Base-by-base conservation (phyloP, 345 rosid genomes). In the Moringa oleifera region DNA sequence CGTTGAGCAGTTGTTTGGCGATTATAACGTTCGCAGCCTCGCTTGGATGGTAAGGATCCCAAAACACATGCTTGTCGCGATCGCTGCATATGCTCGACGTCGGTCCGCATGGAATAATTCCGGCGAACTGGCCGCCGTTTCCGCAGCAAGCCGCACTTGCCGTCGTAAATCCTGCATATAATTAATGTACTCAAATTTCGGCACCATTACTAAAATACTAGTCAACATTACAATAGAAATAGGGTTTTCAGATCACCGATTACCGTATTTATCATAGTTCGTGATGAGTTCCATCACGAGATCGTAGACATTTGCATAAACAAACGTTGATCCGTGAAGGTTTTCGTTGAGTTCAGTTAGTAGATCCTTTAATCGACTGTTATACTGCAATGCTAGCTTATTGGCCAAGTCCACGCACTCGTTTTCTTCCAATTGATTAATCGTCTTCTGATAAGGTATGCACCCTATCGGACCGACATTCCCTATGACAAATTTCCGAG, bases 401-500 rank as follows among this genome's bases (percentile, higher is more conserved):
- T 93, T 87, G 17, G 98, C 72, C 68, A 89, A 78, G 13, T 74
- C 96, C 53, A 93, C 95, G 20, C 95, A 93, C 66, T 89, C 79
- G 7, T 76, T 83, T 23, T 83, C 80, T 0, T 67, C 73, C 55
- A 89, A 33, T 56, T 78, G 97, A 59, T 84, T 85, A 25, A 87
- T 75, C 0, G 94, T 87, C 69, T 78, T 87, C 63, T 93, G 98
- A 67, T 92, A 89, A 0, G 98, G 98, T 54, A 93, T 89, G 76
- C 98, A 93, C 0, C 98, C 98, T 9, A 92, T 83, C 0, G 98
- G 97, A n/a, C 90, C 98, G 0, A 89, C 97, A 28, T 93, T 93
- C 7, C 88, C 97, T 6, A 89, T 66, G 68, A 92, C 91, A 65
- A 92, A 92, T 67, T 92, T 92, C 58, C 97, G 65, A 25, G 86